phyloP scores from a whole-genome alignment of 2,329 filamentous ascomycete genomes.

The Hypoxylon sp. region DNA sequence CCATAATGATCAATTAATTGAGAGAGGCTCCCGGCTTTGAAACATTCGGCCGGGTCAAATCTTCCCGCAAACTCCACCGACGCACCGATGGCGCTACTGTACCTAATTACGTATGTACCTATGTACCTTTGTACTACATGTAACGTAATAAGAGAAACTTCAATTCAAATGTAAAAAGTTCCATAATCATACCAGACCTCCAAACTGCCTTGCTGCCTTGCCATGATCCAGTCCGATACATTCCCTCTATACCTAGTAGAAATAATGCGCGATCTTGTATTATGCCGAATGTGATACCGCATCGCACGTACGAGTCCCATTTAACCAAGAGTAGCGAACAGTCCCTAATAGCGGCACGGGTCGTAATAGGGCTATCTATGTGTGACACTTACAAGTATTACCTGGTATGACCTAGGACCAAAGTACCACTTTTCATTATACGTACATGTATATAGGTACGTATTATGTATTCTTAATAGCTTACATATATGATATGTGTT shows the following conservation, averaged over 20 bases:
- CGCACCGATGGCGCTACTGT: slow-evolving; percentile 33
- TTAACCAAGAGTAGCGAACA: slow-evolving; percentile 26
- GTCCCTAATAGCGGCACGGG: slow-evolving; percentile 23
- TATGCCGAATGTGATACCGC: slow-evolving; percentile 31
- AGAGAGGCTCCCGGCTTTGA: slow-evolving; percentile 42
- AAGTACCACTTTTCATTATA: slow-evolving; percentile 18
- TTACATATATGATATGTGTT: slow-evolving; percentile 5
- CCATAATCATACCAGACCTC: slow-evolving; percentile 9
- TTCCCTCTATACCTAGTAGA: slow-evolving; percentile 17
- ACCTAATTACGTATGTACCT: slow-evolving; percentile 30
- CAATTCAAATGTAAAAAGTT: slow-evolving; percentile 32
- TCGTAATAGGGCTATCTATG: slow-evolving; percentile 36
- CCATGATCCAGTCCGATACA: slow-evolving; percentile 26
- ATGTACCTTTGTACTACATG: slow-evolving; percentile 17
- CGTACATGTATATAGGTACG: background rate
- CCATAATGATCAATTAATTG: slow-evolving; percentile 39
- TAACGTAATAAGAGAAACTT: slow-evolving; percentile 28
- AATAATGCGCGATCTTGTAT: slow-evolving; percentile 38
- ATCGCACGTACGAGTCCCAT: slow-evolving; percentile 20
- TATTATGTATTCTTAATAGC: slow-evolving; percentile 7
- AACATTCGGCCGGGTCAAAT: slow-evolving; percentile 46
- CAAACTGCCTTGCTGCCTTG: slow-evolving; percentile 12
- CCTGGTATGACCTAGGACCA: slow-evolving; percentile 5
- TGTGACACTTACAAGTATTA: slow-evolving; percentile 29
- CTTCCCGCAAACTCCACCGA: slow-evolving; percentile 49